These are phyloP conservation scores for Cryptosporidium ryanae DNA, from an alignment of 169 alveolate species.

Conservation along the genomic window DNA sequence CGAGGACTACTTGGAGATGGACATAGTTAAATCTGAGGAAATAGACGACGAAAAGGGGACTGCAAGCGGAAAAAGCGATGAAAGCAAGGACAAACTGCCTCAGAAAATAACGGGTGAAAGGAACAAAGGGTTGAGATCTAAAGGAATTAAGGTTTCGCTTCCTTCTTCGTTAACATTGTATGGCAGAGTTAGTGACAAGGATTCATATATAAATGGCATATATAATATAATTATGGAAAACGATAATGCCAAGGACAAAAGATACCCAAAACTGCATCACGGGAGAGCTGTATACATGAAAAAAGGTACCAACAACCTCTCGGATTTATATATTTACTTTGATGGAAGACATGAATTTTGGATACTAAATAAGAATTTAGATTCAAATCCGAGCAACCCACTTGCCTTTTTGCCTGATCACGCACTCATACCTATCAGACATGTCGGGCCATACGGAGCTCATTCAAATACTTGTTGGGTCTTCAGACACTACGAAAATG, in stretches of 20 bases:
- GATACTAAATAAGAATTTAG: slow-evolving; percentile 40
- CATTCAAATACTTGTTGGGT: slow-evolving; percentile 69
- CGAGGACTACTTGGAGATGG: slow-evolving; percentile 65
- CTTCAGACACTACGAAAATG: slow-evolving; percentile 13
- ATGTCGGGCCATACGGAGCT: slow-evolving; percentile 74
- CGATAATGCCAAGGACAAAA: background rate
- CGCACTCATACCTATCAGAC: slow-evolving; percentile 63
- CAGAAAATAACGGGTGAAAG: background rate
- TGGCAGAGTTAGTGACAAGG: slow-evolving; percentile 40
- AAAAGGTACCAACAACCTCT: background rate
- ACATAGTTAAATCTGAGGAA: slow-evolving; percentile 54
- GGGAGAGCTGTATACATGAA: slow-evolving; percentile 68
- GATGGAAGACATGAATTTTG: slow-evolving; percentile 74
- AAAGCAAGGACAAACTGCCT: background rate
- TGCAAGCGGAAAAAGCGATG: background rate
- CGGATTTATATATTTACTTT: slow-evolving; percentile 32
- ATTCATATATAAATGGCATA: slow-evolving; percentile 45
- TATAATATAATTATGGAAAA: slow-evolving; percentile 39
- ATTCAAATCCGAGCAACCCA: slow-evolving; percentile 13
- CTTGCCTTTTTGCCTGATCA: slow-evolving; percentile 71
- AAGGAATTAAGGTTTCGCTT: slow-evolving; percentile 40
- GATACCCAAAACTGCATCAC: slow-evolving; percentile 46
- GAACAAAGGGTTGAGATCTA: slow-evolving; percentile 53
- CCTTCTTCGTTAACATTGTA: slow-evolving; percentile 55
- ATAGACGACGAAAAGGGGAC: background rate